Conservation (phyloP, 805 yeast species). For the Candida orba region DNA sequence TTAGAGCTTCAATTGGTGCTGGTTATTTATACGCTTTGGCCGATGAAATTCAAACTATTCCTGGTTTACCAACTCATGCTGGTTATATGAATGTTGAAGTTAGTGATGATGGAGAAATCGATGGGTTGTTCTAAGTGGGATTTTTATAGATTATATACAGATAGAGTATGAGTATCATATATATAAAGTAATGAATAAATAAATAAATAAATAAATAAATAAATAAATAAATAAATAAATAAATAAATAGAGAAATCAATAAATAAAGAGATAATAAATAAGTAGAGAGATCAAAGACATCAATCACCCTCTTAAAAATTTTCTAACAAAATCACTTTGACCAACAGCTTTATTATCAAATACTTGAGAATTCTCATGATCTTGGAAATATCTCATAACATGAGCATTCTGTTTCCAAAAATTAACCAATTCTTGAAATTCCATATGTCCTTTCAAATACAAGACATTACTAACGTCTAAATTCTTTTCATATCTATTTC, state of each 20-base stretch:
- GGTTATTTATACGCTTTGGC: constrained; percentile 95
- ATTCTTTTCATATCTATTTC: constrained; percentile 68
- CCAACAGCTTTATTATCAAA: constrained; percentile 35
- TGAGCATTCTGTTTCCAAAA: constrained; percentile 90
- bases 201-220: background rate
- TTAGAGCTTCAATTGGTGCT: constrained; percentile 92
- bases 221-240: no score
- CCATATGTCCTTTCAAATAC: constrained; percentile 82
- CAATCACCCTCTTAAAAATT: constrained; percentile 54
- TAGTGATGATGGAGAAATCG: constrained; percentile 82
- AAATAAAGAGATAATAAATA: no score
- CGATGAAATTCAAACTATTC: constrained; percentile 95
- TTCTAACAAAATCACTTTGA: constrained; percentile 54
- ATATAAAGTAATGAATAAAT: constrained; percentile 6
- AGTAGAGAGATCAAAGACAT: no score
- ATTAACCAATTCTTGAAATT: constrained; percentile 78
- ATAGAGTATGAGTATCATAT: constrained; percentile 1
- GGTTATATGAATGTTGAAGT: constrained; percentile 98
- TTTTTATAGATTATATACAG: background rate
- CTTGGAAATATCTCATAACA: constrained; percentile 74
- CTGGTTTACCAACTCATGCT: constrained; percentile 92
- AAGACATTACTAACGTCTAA: constrained; percentile 59
- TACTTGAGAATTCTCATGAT: constrained; percentile 46
- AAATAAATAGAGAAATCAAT: no score
- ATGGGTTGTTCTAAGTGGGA: constrained; percentile 57